Evolutionary conservation across 2,329 filamentous ascomycete genomes (phyloP), one percentile per base, ranked within the genome.

Genomic region (Pseudogymnoascus sp.): DNA sequence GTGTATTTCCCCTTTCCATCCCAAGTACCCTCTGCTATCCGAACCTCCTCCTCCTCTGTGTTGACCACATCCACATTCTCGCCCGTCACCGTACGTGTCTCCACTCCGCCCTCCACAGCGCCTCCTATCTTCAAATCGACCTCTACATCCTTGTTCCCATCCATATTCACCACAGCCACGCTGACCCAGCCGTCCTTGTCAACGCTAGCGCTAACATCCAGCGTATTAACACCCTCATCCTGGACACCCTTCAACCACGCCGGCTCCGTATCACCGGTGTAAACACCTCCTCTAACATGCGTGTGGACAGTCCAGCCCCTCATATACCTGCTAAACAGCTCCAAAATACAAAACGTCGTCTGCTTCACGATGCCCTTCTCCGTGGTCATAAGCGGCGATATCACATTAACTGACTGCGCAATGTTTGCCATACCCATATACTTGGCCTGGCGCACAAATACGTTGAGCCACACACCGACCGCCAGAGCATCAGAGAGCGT

Each of bases 161-260:
- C 79, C 31, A 91, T 81, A 72, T 95, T 95, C 14, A 91, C 88
- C 0, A 93, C 89, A 2, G 83, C 88, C 66, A 93, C 68, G 66
- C 80, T 88, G 1, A 88, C 78, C 61, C 78, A 81, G 0, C 88
- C 88, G 26, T 79, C 84, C 37, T 78, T 80, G 53, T 80, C 78
- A 4, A 87, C 68, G 1, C 81, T 77, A 1, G 86, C 87, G 66
- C 85, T 87, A 26, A 87, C 86, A 71, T 90, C 88, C 63, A 91
- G 73, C 78, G 83, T 91, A 6, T 89, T 87, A 6, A 86, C 87
- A 42, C 76, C 73, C 11, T 82, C 82, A 68, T 89, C 85, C 66
- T 89, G 81, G 2, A 84, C 80, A 8, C 82, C 82, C 35, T 84
- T 77, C 63, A 90, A 78, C 87, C 87, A 91, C 35, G 72, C 77